Percentiles rank a stretch among this genome's conserved stretches.
Evolutionary conservation across 805 yeast genomes (phyloP).

Genomic region (Dipodascopsis tothii): DNA sequence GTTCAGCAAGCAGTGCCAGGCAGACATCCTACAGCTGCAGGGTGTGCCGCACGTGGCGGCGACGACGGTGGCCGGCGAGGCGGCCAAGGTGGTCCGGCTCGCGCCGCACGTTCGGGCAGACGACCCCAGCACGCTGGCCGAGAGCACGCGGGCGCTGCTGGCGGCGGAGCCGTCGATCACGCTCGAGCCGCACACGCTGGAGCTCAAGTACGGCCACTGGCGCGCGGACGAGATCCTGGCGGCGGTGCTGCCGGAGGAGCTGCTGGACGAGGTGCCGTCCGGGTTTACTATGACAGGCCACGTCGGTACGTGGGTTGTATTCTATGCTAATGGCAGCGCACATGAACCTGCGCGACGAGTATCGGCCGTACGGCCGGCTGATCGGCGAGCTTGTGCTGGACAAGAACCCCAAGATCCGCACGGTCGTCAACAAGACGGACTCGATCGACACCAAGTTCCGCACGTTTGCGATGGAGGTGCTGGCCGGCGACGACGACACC

Average conservation of each 20-base stretch:
- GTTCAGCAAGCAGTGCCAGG: conserved; percentile 51
- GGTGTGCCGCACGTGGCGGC: conserved; percentile 55
- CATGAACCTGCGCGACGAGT: conserved; percentile 73
- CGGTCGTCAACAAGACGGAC: conserved; percentile 89
- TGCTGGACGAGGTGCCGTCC: conserved; percentile 68
- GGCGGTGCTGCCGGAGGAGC: conserved; percentile 66
- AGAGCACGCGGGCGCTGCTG: conserved; percentile 41
- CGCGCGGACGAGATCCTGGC: conserved; percentile 76
- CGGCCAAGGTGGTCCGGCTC: conserved; percentile 30
- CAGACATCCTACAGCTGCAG: conserved; percentile 63
- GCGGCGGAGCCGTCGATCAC: conserved; percentile 38
- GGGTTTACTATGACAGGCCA: conserved; percentile 94
- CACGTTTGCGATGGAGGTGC: conserved; percentile 86
- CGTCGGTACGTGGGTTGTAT: conserved; percentile 32
- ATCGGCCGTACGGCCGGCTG: conserved; percentile 66
- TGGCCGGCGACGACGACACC: conserved; percentile 76
- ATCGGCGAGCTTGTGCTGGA: conserved; percentile 89
- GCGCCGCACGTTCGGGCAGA: conserved; percentile 8
- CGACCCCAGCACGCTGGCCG: conserved; percentile 31
- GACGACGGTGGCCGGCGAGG: conserved; percentile 33
- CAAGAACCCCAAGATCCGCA: conserved; percentile 69
- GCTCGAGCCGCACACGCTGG: conserved; percentile 47
- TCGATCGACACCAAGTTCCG: conserved; percentile 81
- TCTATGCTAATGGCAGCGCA: conserved; percentile 48
- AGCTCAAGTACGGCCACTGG: conserved; percentile 74